Conservation (phyloP, 2,329 filamentous ascomycete species). For the Aspergillus sp. region DNA sequence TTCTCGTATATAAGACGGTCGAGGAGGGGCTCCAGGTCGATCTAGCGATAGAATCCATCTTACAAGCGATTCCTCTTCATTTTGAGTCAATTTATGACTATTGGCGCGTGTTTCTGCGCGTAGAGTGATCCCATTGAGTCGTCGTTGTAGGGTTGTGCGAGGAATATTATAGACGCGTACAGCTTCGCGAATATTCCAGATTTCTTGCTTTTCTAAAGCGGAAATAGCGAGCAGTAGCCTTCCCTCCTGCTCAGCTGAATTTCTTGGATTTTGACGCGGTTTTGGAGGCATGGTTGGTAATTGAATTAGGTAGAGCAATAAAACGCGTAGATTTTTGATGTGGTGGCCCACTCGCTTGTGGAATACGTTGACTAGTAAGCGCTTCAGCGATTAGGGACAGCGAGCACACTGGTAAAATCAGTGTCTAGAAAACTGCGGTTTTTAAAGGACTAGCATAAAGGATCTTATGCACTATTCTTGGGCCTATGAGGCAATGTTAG, state of each 20-base stretch:
- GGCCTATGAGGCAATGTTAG: too few species aligned
- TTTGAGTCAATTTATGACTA: slow-evolving; percentile 1
- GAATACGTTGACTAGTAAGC: too few species aligned
- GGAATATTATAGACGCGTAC: not conserved
- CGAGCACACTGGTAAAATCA: too few species aligned
- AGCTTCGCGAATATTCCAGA: not conserved
- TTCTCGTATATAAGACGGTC: not conserved
- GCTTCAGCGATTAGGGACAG: too few species aligned
- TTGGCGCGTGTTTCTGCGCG: not conserved
- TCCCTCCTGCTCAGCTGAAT: not conserved
- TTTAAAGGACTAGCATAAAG: too few species aligned
- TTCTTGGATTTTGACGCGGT: not conserved
- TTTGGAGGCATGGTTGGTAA: not conserved
- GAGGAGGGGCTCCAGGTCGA: not conserved
- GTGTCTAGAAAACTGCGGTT: too few species aligned
- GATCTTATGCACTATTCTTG: too few species aligned
- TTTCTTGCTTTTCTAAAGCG: not conserved
- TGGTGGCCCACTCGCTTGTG: too few species aligned
- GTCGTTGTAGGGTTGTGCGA: not conserved
- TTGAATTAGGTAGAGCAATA: not conserved
- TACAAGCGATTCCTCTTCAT: slow-evolving; percentile 7
- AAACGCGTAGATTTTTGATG: too few species aligned
- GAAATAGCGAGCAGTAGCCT: not conserved
- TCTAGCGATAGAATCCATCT: slow-evolving; percentile 4
- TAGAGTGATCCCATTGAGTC: not conserved